Conservation (phyloP, 176 grass and related monocot species). For the Poa pratensis region DNA sequence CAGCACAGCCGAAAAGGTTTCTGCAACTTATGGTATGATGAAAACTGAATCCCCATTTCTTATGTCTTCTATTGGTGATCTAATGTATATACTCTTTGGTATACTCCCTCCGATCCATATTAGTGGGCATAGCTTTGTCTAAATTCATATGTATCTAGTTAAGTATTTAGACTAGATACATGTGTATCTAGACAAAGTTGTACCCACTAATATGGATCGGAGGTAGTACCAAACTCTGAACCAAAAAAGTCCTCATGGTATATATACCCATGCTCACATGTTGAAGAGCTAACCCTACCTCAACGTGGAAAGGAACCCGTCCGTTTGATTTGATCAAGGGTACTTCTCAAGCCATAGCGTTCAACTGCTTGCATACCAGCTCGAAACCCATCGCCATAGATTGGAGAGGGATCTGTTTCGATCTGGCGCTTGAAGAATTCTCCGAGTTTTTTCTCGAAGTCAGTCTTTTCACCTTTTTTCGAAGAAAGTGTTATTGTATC, state of each 20-base stretch:
- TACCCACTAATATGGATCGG: no score
- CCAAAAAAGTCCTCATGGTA: neutral
- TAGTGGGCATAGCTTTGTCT: no score
- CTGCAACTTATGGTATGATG: neutral
- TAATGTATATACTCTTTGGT: constrained; percentile 37
- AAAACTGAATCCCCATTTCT: constrained; percentile 2
- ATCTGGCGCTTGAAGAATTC: constrained; percentile 77
- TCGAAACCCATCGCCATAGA: constrained; percentile 75
- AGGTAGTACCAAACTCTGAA: constrained; percentile 14
- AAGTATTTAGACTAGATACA: no score
- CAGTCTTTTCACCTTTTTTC: constrained; percentile 63
- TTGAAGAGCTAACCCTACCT: constrained; percentile 16
- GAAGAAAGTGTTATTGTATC: constrained; percentile 45
- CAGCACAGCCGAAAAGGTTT: neutral
- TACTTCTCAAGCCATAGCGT: constrained; percentile 57
- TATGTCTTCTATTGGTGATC: constrained; percentile 18
- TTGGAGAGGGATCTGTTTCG: constrained; percentile 57
- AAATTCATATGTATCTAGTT: no score
- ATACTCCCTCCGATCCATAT: no score
- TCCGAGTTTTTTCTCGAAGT: constrained; percentile 69
- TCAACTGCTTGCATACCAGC: constrained; percentile 61
- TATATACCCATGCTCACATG: constrained; percentile 22
- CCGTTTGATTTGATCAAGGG: constrained; percentile 69
- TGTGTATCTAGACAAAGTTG: no score
- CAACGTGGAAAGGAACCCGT: constrained; percentile 60